Base-by-base conservation (phyloP, 1,284 basidiomycete genomes). In the Termitomyces sp. region DNA sequence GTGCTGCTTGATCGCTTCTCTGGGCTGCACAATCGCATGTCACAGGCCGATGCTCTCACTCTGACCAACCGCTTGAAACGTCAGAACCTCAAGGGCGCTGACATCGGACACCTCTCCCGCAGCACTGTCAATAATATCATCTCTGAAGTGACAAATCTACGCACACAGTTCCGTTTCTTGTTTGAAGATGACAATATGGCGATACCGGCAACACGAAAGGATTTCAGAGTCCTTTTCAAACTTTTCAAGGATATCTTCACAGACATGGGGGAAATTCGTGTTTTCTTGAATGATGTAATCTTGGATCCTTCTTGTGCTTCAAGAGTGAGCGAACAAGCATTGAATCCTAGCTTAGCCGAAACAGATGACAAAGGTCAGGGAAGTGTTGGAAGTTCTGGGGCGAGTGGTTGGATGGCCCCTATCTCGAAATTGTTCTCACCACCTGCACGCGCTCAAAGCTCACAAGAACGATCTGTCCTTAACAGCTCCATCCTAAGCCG, bases 21-120 rank as follows among this genome's bases (percentile, higher is more conserved):
- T 26, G 74, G 79, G 24, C 71, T 97, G 10, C 75, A 91, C 47
- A 79, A 75, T 49, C 83, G 88, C 16, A 77, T 97, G 57, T 73
- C 79, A 14, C 84, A 89, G 58, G 87, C 94, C 1, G 95, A 99
- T 61, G 86, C 95, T 1, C 77, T 89, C 26, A 94, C 93, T 0
- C 76, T 99, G 37, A 91, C 91, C 40, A 88, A 89, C 54, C 84
- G 96, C 13, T 76, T 99, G 40, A 96, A 94, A 69, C 86, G 93
- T 43, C 96, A 98, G 60, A 83, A 95, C 63, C 77, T 98, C 1
- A 87, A 82, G 52, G 86, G 90, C 2, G 83, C 86, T 39, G 95
- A 98, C 62, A 81, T 98, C 16, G 82, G 84, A 13, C 91, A 97
- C 64, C 76, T 98, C 14, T 95, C 94, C 0, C 84, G 88, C 37